These are phyloP conservation scores for Thraustochytrium striatum DNA, from an alignment of 352 stramenopile genomes.

Conservation along the genomic window DNA sequence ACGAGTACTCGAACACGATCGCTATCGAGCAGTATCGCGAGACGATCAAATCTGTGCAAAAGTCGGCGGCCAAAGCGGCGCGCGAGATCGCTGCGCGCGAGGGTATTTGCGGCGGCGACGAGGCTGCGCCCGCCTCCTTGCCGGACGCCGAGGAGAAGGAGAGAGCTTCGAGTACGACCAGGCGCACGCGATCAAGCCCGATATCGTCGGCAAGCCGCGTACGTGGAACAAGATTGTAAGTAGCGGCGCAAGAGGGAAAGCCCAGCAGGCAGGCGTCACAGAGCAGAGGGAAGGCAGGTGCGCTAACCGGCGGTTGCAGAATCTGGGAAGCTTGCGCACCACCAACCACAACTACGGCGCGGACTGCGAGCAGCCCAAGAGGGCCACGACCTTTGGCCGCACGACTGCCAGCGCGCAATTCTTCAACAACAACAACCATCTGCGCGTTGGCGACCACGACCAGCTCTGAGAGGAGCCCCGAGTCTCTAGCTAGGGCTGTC, in stretches of 20 bases:
- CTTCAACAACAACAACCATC: slow-evolving; percentile 50
- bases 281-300: neutral
- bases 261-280: neutral
- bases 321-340: slow-evolving; percentile 28
- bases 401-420: slow-evolving; percentile 27
- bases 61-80: slow-evolving; percentile 16
- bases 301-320: neutral
- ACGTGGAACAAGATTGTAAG: slow-evolving; percentile 30
- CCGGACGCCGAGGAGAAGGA: neutral
- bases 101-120: neutral
- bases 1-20: slow-evolving; percentile 49
- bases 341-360: slow-evolving; percentile 39
- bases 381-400: neutral
- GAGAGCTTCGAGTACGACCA: slow-evolving; percentile 49
- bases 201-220: slow-evolving; percentile 26
- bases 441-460: slow-evolving; percentile 31
- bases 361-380: slow-evolving; percentile 37
- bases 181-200: slow-evolving; percentile 23
- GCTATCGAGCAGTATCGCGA: slow-evolving; percentile 49
- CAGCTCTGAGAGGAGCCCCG: neutral
- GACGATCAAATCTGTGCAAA: slow-evolving; percentile 26
- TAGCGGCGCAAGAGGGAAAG: neutral
- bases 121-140: neutral
- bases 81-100: neutral
- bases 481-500: too few species aligned